phyloP scores from a whole-genome alignment of 257 asterid genomes.

The Voacanga thouarsii region DNA sequence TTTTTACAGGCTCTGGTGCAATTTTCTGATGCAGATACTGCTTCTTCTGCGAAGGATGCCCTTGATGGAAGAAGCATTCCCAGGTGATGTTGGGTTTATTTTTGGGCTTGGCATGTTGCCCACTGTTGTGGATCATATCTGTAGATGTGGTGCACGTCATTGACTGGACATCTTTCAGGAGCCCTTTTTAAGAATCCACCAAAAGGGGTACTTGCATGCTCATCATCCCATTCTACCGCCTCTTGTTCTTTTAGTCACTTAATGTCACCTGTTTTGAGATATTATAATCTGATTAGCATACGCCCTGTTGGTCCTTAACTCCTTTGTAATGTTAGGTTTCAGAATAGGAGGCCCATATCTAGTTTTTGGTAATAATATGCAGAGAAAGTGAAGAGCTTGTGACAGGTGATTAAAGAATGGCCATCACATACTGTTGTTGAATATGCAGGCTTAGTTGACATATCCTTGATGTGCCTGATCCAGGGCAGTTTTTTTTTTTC shows the following conservation, averaged over 20 bases:
- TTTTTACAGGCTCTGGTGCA: constrained; percentile 77
- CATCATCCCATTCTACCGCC: constrained; percentile 48
- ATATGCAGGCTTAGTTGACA: not conserved
- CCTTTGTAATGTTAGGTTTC: not conserved
- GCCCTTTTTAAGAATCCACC: constrained; percentile 46
- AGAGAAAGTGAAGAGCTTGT: not conserved
- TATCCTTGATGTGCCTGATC: not conserved
- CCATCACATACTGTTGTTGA: not conserved
- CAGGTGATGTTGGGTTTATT: constrained; percentile 74
- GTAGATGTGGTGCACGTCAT: constrained; percentile 47
- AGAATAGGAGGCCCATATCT: not conserved
- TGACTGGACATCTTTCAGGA: constrained; percentile 62
- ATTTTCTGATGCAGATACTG: constrained; percentile 83
- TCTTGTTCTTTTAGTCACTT: constrained; percentile 9
- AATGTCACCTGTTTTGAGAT: not conserved
- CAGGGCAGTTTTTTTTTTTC: not conserved
- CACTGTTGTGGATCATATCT: constrained; percentile 42
- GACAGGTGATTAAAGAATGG: not conserved
- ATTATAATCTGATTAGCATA: not conserved
- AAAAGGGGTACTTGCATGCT: constrained; percentile 65
- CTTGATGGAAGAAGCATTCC: constrained; percentile 97
- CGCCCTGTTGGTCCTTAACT: not conserved
- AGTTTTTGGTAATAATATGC: not conserved
- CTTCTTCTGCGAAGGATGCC: constrained; percentile 84
- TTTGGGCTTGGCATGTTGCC: constrained; percentile 57